These are phyloP conservation scores for Podospora pseudoanserina DNA, from an alignment of 495 filamentous ascomycete genomes.

Conservation along the genomic window DNA sequence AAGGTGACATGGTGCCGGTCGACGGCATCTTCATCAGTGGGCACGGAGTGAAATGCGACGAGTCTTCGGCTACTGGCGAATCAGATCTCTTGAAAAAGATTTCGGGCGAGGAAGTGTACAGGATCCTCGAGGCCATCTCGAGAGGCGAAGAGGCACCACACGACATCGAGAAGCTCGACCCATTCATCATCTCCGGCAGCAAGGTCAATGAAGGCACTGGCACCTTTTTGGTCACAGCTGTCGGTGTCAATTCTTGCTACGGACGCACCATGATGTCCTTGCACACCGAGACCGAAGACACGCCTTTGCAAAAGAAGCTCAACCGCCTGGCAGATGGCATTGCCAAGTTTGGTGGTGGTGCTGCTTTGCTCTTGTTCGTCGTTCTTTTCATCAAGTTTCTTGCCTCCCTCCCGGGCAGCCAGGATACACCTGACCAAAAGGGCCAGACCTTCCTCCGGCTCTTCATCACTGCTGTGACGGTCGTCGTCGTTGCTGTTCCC, in stretches of 20 bases:
- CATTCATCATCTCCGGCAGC: constrained; percentile 89
- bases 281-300: constrained; percentile 82
- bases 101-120: constrained; percentile 70
- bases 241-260: constrained; percentile 79
- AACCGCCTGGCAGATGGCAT: constrained; percentile 87
- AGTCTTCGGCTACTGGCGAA: constrained; percentile 80
- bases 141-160: constrained; percentile 42
- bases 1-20: constrained; percentile 70
- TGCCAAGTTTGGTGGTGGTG: constrained; percentile 80
- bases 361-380: constrained; percentile 79
- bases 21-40: constrained; percentile 71
- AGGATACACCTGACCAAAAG: constrained; percentile 61
- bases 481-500: constrained; percentile 97
- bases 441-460: constrained; percentile 86
- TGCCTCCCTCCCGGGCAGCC: constrained; percentile 54
- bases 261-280: constrained; percentile 94
- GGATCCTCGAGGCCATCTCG: constrained; percentile 60
- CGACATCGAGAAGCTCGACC: constrained; percentile 74
- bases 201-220: constrained; percentile 91
- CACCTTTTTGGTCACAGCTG: constrained; percentile 80
- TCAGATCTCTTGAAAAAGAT: constrained; percentile 75
- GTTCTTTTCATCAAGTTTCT: constrained; percentile 90
- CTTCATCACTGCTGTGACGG: constrained; percentile 92
- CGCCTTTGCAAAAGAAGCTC: constrained; percentile 87
- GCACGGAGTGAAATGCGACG: constrained; percentile 74